Conservation (phyloP, 1,284 basidiomycete genomes). For the Ustilago nuda region DNA sequence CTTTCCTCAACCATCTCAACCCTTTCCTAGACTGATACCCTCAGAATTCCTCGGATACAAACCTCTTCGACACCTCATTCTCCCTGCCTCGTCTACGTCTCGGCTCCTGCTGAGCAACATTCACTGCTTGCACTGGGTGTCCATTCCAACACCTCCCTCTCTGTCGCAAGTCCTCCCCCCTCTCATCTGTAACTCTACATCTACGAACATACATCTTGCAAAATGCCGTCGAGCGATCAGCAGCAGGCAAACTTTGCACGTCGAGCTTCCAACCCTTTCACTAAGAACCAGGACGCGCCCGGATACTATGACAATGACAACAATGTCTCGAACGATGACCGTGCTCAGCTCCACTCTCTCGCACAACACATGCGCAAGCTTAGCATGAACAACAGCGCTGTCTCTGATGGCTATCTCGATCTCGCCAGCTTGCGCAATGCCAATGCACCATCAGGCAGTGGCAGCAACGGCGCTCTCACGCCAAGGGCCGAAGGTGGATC, state of each 20-base stretch:
- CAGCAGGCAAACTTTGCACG: conserved; percentile 14
- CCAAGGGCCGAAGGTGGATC: conserved; percentile 33
- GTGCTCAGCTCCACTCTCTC: conserved; percentile 42
- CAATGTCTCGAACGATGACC: conserved; percentile 19
- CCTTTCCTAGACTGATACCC: background rate
- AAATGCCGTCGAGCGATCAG: conserved; percentile 21
- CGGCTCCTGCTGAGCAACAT: background rate
- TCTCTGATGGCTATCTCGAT: conserved; percentile 34
- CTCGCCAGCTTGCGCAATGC: conserved; percentile 15
- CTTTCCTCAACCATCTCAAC: background rate
- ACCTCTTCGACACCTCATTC: background rate
- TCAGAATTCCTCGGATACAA: background rate
- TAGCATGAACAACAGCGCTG: conserved; percentile 44
- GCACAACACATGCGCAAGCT: conserved; percentile 52
- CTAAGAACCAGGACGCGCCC: conserved; percentile 48
- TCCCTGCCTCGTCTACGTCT: background rate
- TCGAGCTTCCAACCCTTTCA: conserved; percentile 45
- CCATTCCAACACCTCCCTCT: background rate
- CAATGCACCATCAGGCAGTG: conserved; percentile 16
- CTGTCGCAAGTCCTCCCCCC: too few species aligned
- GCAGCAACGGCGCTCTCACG: conserved; percentile 35
- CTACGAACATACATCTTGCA: background rate
- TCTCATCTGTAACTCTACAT: background rate
- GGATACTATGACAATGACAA: conserved; percentile 40
- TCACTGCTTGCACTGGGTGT: too few species aligned